These are phyloP conservation scores for Trichoderma aggressivum DNA, from an alignment of 2,329 filamentous ascomycete species.

Conservation along the genomic window DNA sequence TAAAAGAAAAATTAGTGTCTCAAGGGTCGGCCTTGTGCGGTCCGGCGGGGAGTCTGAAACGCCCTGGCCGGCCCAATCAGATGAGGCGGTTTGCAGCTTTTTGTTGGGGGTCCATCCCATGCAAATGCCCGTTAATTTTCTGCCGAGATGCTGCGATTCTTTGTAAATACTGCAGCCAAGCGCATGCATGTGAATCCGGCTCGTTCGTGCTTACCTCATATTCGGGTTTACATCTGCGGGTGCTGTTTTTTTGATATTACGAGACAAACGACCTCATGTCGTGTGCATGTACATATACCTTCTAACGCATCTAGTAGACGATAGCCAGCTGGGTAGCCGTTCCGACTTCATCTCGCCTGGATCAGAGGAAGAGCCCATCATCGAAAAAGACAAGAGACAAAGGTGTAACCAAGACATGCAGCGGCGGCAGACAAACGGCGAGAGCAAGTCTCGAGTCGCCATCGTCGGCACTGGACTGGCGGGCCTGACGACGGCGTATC, in stretches of 20 bases:
- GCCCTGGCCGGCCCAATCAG: conserved; percentile 3
- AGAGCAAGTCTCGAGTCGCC: conserved; percentile 26
- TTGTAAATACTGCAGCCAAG: neutral
- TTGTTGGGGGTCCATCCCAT: conserved; percentile 4
- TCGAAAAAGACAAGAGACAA: too few relatives aligned
- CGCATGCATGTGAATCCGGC: neutral
- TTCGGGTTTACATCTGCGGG: neutral
- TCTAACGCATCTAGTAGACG: too few relatives aligned
- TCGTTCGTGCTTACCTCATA: neutral
- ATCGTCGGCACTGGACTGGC: conserved; percentile 39
- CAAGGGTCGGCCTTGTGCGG: neutral
- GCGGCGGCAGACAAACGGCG: neutral
- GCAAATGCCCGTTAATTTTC: too few relatives aligned
- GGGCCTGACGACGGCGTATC: conserved; percentile 36
- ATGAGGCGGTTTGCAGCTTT: neutral
- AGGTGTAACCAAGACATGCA: neutral
- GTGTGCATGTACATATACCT: too few relatives aligned
- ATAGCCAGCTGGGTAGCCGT: too few relatives aligned
- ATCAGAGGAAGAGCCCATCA: too few relatives aligned
- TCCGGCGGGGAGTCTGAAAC: conserved; percentile 6
- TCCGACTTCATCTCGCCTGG: too few relatives aligned
- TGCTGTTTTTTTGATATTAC: neutral
- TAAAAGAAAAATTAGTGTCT: neutral
- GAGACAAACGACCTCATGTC: neutral
- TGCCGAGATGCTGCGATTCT: neutral